Evolutionary conservation across 257 asterid species (phyloP), one percentile per base, ranked within the genome.

Genomic region (Ilex asprella): DNA sequence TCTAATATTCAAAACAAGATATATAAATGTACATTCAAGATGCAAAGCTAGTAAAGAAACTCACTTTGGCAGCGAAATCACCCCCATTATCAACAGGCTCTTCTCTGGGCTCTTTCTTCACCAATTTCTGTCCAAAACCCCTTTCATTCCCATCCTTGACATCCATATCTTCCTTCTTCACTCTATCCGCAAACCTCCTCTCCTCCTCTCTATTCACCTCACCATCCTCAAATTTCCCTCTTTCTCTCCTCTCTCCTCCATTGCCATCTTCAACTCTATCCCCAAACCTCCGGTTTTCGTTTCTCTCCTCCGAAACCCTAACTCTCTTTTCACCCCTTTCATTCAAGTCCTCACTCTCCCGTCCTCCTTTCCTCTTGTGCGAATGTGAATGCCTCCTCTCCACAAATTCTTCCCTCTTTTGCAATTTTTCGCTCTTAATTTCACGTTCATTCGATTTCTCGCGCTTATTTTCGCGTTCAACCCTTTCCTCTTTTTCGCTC

Each of bases 341-440:
- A 35, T 77, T 79, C 76, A 44, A 47, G 29, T 85, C 94, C 73
- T 73, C 88, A 71, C 79, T 84, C 55, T 79, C 94, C 44, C 69
- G 85, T 67, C 91, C 81, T 55, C 81, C 90, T 65, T 87, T 90
- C 75, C 95, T 84, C 87, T 79, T 86, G 43, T 39, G 57, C 14
- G 12, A n/a, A 6, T 6, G 30, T 53, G 57, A 56, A 31, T 64
- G 55, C 78, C 70, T 84, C 53, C 90, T 76, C 80, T 84, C 95
- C 49, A 67, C 73, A 5, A 84, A 2, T 6, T 54, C 44, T 7
- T 44, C 35, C 49, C 67, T 49, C 57, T 70, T 60, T 75, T 81
- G 30, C 51, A 58, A 73, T 57, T 61, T 67, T 70, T 73, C 79
- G 6, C 74, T 72, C 63, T 54, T 71, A 6, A 56, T 55, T 53